Evolutionary conservation across 1,139 yeast species (phyloP).

Genomic region (Lizanozyma gosingica): DNA sequence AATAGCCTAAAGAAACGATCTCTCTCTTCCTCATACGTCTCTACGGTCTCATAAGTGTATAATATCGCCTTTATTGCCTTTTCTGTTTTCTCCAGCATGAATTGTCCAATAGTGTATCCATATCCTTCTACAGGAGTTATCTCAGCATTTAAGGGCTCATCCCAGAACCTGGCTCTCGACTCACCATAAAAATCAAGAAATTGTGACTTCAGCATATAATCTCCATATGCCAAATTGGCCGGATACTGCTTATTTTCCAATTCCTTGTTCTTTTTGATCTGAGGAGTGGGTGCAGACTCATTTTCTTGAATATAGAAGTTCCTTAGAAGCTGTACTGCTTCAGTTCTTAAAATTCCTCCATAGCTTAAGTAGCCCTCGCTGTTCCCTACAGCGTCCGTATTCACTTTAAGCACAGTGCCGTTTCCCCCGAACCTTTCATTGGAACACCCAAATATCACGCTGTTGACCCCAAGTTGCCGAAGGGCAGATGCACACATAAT

Average conservation of each 20-base stretch:
- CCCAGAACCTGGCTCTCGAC: conserved; percentile 11
- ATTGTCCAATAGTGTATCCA: conserved; percentile 1
- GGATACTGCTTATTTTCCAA: conserved; percentile 64
- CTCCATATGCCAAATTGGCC: conserved; percentile 16
- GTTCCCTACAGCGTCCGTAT: conserved; percentile 34
- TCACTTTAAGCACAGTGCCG: conserved; percentile 70
- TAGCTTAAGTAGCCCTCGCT: conserved; percentile 43
- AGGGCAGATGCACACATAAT: conserved; percentile 96
- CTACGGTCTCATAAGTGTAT: background rate
- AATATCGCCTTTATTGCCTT: too few species aligned
- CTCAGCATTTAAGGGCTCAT: background rate
- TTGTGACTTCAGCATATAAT: conserved; percentile 15
- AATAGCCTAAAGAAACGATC: background rate
- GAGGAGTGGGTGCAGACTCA: conserved; percentile 74
- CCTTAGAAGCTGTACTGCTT: conserved; percentile 73
- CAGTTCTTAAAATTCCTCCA: conserved; percentile 76
- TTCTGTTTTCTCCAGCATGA: background rate
- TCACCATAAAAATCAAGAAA: conserved; percentile 21
- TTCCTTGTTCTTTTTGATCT: conserved; percentile 65
- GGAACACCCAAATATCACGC: conserved; percentile 84
- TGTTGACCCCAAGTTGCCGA: conserved; percentile 65
- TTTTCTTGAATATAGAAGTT: conserved; percentile 82
- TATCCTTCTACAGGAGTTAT: conserved; percentile 1
- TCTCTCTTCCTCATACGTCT: background rate
- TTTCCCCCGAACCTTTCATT: conserved; percentile 96